Evolutionary conservation across 2,329 filamentous ascomycete species (phyloP).

Genomic region (Talaromyces sp.): DNA sequence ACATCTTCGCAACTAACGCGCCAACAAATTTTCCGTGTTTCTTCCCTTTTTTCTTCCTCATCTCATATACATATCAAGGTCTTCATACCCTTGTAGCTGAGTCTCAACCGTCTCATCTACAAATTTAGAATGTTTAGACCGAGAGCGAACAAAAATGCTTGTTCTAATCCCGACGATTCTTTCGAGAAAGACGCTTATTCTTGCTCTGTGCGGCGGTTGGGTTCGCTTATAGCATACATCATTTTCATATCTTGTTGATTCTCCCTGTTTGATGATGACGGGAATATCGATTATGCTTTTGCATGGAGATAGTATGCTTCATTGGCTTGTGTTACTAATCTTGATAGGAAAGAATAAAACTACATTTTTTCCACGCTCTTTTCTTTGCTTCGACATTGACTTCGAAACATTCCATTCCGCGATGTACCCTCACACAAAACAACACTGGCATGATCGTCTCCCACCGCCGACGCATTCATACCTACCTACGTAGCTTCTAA

Average conservation of each 20-base stretch:
- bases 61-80: constrained; percentile 32
- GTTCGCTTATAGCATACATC: constrained; percentile 47
- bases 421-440: background rate
- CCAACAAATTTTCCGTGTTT: background rate
- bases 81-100: constrained; percentile 47
- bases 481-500: background rate
- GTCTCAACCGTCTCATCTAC: constrained; percentile 33
- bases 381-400: background rate
- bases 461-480: background rate
- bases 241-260: background rate
- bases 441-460: background rate
- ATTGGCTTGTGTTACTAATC: background rate
- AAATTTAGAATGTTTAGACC: constrained; percentile 44
- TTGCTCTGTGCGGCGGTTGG: constrained; percentile 33
- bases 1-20: background rate
- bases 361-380: background rate
- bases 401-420: constrained; percentile 1
- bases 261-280: background rate
- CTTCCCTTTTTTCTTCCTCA: constrained; percentile 26
- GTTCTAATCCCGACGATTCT: constrained; percentile 42
- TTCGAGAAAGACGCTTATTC: constrained; percentile 20
- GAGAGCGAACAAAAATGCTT: constrained; percentile 39
- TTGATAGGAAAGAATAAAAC: background rate
- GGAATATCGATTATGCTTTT: background rate
- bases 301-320: background rate